Evolutionary conservation across 805 yeast species (phyloP), one percentile per base, ranked within the genome.

Genomic region (Metschnikowia aberdeeniae): DNA sequence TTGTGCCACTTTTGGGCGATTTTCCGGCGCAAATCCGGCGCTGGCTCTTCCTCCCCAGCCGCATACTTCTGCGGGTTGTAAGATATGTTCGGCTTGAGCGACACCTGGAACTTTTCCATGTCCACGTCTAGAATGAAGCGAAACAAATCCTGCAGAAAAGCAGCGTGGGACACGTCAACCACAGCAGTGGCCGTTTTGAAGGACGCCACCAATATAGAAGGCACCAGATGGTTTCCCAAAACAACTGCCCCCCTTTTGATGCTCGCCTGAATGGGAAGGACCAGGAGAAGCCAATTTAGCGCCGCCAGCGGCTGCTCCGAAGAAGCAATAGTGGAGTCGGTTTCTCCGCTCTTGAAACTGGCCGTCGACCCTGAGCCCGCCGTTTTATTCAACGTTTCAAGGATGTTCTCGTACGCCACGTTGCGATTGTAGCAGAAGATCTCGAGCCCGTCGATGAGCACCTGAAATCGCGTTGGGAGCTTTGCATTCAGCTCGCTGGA

Each of bases 401-500:
- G 54, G 12, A 86, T 76, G 42, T 72, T 73, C 35, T 87, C 90
- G 63, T 86, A 93, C 0, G 96, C 90, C 9, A 68, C 69, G 0
- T 87, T 78, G 57, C 93, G 76, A 63, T 93, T 93, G 63, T 86
- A 92, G 45, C 85, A 67, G 60, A 89, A 93, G 37, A 86, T 64
- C 61, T 93, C 99, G 3, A 87, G 58, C 0, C 99, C 99, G 42
- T 82, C 84, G 8, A 85, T 63, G 17, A 77, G 74, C 3, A 89
- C 58, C 4, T 73, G 54, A 47, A 83, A 74, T 33, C 89, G 68
- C 8, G 82, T 67, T 1, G 86, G 85, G 1, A 80, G 73, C 34
- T 66, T 62, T 9, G 62, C 66, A 56, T 82, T 81, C 22, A 50
- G 59, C n/a, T 64, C 63, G 13, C 47, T 52, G 11, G 45, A 13